Base-by-base conservation (phyloP, 306 rosid species). In the Pyrus communis region DNA sequence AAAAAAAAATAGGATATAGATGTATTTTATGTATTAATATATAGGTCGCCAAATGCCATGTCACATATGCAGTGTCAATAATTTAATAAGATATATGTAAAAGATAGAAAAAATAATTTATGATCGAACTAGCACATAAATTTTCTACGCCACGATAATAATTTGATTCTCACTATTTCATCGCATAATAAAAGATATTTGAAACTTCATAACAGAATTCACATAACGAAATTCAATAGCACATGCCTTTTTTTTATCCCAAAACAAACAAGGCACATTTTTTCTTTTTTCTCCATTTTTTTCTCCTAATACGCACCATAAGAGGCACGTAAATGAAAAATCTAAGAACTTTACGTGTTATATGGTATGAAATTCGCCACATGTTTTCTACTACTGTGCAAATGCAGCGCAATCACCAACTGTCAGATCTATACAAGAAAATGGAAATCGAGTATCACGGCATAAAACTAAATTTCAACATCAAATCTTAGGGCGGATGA, bases 71-170 rank as follows among this genome's bases (percentile, higher is more conserved):
- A 7, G 0, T 6, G 40, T 1, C 9, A 7, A 35, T 35, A 35
- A 35, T 35, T 35, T 35, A 35, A 35, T 35, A 7, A 35, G 9
- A 35, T 35, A 35, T 1, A 35, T 35, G 40, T 0, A 35, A 35
- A 35, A 35, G 40, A 35, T 0, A 7, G 40, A 7, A 1, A 38
- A 40, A 40, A 9, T 40, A 9, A 40, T 40, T 9, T 40, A 40
- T 40, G 12, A 40, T 40, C 1, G 3, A 40, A 9, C 1, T 3
- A 40, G 9, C 3, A 40, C 12, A 9, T 40, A 40, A 40, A 40
- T 1, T 49, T 49, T 49, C 0, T 4, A 49, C 8, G 0, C 9
- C 1, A 49, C 55, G 0, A 49, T 49, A 49, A 49, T 7, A 17
- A 21, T 17, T 15, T 49, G 9, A 15, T 49, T 49, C 18, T 17